Evolutionary conservation across 2,329 filamentous ascomycete genomes (phyloP), one percentile per base, ranked within the genome.

Genomic region (Claviceps sp.): DNA sequence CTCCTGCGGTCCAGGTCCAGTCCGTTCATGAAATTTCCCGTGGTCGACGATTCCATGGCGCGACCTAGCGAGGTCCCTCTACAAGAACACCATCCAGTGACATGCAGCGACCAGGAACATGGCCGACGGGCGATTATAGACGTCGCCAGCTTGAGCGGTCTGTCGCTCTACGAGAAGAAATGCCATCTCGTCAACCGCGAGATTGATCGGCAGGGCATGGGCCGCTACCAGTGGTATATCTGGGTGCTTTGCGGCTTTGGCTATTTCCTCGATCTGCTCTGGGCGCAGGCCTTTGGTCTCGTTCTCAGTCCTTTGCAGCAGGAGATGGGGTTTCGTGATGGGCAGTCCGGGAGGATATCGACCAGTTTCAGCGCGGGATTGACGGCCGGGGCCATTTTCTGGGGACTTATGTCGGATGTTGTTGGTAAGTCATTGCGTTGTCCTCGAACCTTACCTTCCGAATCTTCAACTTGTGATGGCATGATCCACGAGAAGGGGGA

Each of bases 281-380:
- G 76, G 75, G 75, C 77, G 3, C 77, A 80, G 56, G 77, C 74
- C 0, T 78, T 81, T 57, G 76, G 76, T 11, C 68, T 81, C 1
- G 70, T 78, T 0, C 61, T 78, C 16, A 72, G 71, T 9, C 73
- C 77, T 6, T 60, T 81, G 52, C 68, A 78, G 57, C 76, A 79
- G 59, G 78, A 81, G 60, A 60, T 81, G 22, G 76, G 75, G 0
- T 79, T 81, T 52, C 72, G 54, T 0, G 52, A 65, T 26, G 53
- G 52, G 13, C 52, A 62, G 51, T 62, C 62, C 1, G 68, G 68
- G 1, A 77, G 77, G 47, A 73, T 81, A n/a, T 75, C 70, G 8
- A 73, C 73, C 0, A 71, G 74, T 4, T 79, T 79, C 59, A 76
- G 71, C 7, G 68, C 74, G 4, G 77, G 77, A 5, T 16, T 50